Evolutionary conservation across 2,329 filamentous ascomycete genomes (phyloP).

Genomic region (Beauveria asiatica): DNA sequence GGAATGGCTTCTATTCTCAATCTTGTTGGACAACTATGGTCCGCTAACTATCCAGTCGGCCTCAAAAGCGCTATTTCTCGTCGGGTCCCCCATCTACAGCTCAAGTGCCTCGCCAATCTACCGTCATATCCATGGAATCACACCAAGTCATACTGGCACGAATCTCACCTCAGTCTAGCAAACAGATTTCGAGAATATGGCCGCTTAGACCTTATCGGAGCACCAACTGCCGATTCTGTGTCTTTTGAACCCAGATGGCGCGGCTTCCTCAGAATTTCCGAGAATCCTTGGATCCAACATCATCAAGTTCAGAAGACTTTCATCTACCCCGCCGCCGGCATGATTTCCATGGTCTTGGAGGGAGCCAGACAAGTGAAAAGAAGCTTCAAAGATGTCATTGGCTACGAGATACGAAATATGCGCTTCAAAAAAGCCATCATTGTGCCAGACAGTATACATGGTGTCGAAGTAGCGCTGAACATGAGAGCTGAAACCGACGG

Average conservation of each 20-base stretch:
- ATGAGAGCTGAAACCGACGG: slow-evolving; percentile 24
- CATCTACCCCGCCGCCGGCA: slow-evolving; percentile 43
- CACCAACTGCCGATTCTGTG: slow-evolving; percentile 34
- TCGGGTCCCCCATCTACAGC: slow-evolving; percentile 8
- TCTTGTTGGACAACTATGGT: slow-evolving; percentile 29
- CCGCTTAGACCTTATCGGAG: slow-evolving; percentile 43
- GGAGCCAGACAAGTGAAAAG: slow-evolving; percentile 32
- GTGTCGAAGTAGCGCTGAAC: slow-evolving; percentile 42
- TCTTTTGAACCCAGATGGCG: slow-evolving; percentile 40
- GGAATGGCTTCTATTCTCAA: slow-evolving; percentile 21
- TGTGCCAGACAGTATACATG: slow-evolving; percentile 35
- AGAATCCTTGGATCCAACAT: slow-evolving; percentile 45
- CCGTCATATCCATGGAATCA: slow-evolving; percentile 50
- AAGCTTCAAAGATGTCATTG: slow-evolving; percentile 19
- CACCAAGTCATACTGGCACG: slow-evolving; percentile 42
- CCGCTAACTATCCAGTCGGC: slow-evolving; percentile 23
- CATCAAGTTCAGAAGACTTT: slow-evolving; percentile 42
- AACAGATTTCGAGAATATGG: slow-evolving; percentile 36
- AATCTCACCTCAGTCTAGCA: slow-evolving; percentile 36
- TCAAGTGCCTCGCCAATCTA: slow-evolving; percentile 34
- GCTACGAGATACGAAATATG: slow-evolving; percentile 38
- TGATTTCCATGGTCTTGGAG: slow-evolving; percentile 41
- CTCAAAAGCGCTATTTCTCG: slow-evolving; percentile 23
- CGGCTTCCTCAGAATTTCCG: slow-evolving; percentile 37
- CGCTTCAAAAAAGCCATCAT: slow-evolving; percentile 43